Conservation (phyloP, 371 early-diverging fungal species). For the Blakeslea trispora region DNA sequence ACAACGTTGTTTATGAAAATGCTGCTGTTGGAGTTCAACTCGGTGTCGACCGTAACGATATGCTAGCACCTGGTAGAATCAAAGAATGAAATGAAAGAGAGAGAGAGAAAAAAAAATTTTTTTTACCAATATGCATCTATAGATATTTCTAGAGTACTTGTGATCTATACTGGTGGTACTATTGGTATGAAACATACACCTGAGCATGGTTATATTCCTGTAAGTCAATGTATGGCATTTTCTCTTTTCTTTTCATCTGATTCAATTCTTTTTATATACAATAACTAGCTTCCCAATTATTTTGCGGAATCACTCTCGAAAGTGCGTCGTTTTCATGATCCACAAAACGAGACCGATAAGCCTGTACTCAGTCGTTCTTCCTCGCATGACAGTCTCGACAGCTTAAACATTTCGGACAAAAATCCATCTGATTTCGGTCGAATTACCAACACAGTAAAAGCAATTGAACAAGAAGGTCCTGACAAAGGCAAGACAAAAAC, state of each 20-base stretch:
- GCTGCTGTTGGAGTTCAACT: conserved; percentile 52
- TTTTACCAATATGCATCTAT: conserved; percentile 7
- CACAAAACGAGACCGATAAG: conserved; percentile 23
- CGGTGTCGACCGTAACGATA: conserved; percentile 49
- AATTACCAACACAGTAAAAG: conserved; percentile 39
- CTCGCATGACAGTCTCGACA: conserved; percentile 32
- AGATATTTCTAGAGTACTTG: conserved; percentile 82
- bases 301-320: conserved; percentile 75
- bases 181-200: conserved; percentile 91
- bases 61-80: conserved; percentile 50
- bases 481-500: conserved; percentile 16
- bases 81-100: no score
- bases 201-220: conserved; percentile 79
- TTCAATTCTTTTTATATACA: conserved; percentile 7
- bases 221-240: conserved; percentile 14
- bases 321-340: conserved; percentile 90
- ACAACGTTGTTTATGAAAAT: conserved; percentile 35
- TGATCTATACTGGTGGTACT: conserved; percentile 95
- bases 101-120: not conserved
- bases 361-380: conserved; percentile 26
- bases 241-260: not conserved
- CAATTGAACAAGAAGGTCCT: conserved; percentile 21
- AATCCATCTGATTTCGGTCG: conserved; percentile 22
- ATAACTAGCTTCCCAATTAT: conserved; percentile 63
- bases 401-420: conserved; percentile 17